Evolutionary conservation across 352 stramenopile species (phyloP).

Genomic region (Globisporangium echinulatum): DNA sequence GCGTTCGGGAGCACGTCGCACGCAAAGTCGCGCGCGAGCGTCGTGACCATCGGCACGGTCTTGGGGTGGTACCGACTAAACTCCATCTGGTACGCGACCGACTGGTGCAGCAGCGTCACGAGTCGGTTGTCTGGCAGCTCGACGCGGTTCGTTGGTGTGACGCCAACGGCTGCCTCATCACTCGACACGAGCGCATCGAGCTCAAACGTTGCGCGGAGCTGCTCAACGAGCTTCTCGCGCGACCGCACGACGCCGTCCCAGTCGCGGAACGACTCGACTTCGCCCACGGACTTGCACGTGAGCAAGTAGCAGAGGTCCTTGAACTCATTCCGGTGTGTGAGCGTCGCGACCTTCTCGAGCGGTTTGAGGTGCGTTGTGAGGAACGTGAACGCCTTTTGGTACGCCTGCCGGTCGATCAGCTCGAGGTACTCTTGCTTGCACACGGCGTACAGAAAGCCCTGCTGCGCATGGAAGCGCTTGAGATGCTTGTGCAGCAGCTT

Average conservation of each 20-base stretch:
- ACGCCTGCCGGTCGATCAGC: constrained; percentile 85
- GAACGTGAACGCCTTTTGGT: constrained; percentile 88
- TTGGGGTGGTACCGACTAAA: constrained; percentile 86
- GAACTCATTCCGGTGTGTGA: constrained; percentile 80
- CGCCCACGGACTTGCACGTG: constrained; percentile 82
- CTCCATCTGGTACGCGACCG: constrained; percentile 87
- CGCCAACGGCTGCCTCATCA: constrained; percentile 18
- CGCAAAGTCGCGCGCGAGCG: constrained; percentile 80
- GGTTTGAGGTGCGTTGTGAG: constrained; percentile 86
- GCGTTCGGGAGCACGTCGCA: constrained; percentile 82
- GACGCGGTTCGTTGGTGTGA: constrained; percentile 12
- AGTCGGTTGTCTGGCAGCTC: constrained; percentile 69
- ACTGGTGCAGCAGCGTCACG: constrained; percentile 77
- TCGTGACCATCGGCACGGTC: constrained; percentile 80
- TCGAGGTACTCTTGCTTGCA: constrained; percentile 88
- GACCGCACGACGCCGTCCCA: constrained; percentile 78
- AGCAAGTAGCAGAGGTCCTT: constrained; percentile 87
- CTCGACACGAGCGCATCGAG: constrained; percentile 64
- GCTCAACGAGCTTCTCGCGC: constrained; percentile 79
- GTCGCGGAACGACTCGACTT: constrained; percentile 78
- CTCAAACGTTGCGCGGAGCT: constrained; percentile 77
- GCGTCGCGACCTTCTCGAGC: constrained; percentile 72
- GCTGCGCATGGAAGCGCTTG: constrained; percentile 76
- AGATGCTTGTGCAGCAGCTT: constrained; percentile 80
- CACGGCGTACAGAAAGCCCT: constrained; percentile 84